Evolutionary conservation across 2,329 filamentous ascomycete species (phyloP).

Genomic region (Fusarium sp.): DNA sequence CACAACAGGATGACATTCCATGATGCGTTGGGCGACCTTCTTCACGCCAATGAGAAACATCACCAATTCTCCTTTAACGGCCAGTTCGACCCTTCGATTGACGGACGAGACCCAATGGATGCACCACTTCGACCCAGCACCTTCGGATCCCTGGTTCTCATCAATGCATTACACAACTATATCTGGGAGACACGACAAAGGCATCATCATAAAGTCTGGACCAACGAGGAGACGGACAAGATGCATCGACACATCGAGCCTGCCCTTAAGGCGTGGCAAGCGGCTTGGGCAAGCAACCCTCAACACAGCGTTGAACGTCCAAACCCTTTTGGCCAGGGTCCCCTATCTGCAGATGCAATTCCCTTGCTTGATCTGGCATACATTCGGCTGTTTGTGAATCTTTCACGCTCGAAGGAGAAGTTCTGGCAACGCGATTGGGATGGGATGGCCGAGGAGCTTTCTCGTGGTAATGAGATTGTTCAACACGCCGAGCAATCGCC

Average conservation of each 20-base stretch:
- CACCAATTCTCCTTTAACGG: slow-evolving; percentile 58
- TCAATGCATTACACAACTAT: slow-evolving; percentile 96
- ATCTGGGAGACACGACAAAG: slow-evolving; percentile 97
- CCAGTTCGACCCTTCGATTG: slow-evolving; percentile 34
- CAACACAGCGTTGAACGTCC: slow-evolving; percentile 86
- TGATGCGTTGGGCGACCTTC: slow-evolving; percentile 81
- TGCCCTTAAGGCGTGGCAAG: slow-evolving; percentile 92
- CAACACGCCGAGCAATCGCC: slow-evolving; percentile 78
- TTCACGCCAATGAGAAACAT: slow-evolving; percentile 79
- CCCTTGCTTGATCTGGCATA: slow-evolving; percentile 93
- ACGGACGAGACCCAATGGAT: slow-evolving; percentile 61
- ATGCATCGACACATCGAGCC: slow-evolving; percentile 97
- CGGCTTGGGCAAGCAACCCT: slow-evolving; percentile 89
- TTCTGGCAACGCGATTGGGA: slow-evolving; percentile 97
- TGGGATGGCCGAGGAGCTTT: slow-evolving; percentile 88
- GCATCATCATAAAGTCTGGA: slow-evolving; percentile 91
- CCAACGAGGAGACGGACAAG: slow-evolving; percentile 89
- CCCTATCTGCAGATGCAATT: slow-evolving; percentile 90
- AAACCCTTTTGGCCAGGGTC: slow-evolving; percentile 84
- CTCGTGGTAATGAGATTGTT: slow-evolving; percentile 79
- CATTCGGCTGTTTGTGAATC: slow-evolving; percentile 90
- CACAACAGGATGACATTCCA: slow-evolving; percentile 84
- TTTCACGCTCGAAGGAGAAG: slow-evolving; percentile 91
- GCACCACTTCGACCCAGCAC: slow-evolving; percentile 84
- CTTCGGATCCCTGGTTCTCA: slow-evolving; percentile 90